Evolutionary conservation across 345 rosid genomes (phyloP).

Genomic region (Salix purpurea): DNA sequence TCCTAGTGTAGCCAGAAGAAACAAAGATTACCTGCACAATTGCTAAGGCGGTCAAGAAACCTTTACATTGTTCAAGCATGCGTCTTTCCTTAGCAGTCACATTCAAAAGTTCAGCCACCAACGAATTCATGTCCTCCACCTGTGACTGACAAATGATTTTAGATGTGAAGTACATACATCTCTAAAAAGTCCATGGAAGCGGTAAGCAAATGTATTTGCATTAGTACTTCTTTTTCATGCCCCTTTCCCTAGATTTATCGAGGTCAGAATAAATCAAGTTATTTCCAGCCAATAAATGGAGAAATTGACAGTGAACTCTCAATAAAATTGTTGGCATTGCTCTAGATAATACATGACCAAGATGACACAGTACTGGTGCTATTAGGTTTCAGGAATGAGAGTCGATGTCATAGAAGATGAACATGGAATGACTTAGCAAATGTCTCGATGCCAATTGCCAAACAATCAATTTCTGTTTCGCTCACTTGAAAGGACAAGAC

Average conservation of each 20-base stretch:
- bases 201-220: neutral
- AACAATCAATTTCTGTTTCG: neutral
- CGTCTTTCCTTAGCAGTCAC: conserved; percentile 61
- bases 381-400: neutral
- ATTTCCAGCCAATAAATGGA: neutral
- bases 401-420: neutral
- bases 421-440: neutral
- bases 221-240: neutral
- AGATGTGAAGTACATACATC: neutral
- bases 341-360: neutral
- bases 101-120: conserved; percentile 57
- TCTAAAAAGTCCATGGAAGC: neutral
- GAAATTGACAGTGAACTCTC: neutral
- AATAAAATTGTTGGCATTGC: neutral
- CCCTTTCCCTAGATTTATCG: neutral
- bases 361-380: neutral
- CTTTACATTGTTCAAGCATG: conserved; percentile 65
- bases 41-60: conserved; percentile 59
- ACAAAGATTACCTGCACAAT: conserved; percentile 62
- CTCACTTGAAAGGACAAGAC: neutral
- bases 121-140: conserved; percentile 72
- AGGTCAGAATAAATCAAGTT: neutral
- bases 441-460: neutral
- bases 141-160: conserved; percentile 18
- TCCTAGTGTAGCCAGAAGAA: neutral